Conservation (phyloP, 139 green algal genomes). For the Picochlorum costavermella region DNA sequence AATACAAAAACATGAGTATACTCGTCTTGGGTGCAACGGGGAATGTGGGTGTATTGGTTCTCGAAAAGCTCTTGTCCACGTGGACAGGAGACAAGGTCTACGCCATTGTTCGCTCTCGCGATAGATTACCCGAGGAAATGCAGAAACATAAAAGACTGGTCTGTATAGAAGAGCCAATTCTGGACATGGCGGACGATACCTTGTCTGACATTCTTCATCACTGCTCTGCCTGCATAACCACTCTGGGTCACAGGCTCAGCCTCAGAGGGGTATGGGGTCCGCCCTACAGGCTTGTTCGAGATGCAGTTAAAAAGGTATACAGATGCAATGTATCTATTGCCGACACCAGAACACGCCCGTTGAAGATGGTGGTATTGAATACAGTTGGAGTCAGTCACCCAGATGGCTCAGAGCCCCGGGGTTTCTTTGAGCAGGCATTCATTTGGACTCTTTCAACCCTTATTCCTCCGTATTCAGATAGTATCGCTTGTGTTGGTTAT, state of each 20-base stretch:
- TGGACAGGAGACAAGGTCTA: background rate
- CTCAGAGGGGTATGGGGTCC: background rate
- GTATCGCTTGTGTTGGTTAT: background rate
- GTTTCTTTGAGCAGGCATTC: conserved; percentile 1
- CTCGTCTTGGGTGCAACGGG: background rate
- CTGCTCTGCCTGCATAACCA: background rate
- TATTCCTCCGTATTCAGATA: background rate
- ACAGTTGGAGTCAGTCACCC: background rate
- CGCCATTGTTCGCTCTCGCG: background rate
- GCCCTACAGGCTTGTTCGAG: background rate
- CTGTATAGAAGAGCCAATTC: background rate
- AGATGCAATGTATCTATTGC: background rate
- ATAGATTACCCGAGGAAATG: background rate
- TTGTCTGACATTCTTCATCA: background rate
- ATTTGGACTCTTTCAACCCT: background rate
- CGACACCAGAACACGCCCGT: background rate
- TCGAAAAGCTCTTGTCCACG: background rate
- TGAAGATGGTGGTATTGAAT: conserved; percentile 1
- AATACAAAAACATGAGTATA: background rate
- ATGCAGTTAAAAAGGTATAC: background rate
- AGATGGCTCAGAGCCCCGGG: background rate
- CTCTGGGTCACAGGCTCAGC: background rate
- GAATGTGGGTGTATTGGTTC: background rate
- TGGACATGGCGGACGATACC: background rate
- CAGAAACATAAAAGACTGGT: background rate